phyloP scores from a whole-genome alignment of 495 filamentous ascomycete species.

The Hyaloscypha bicolor region DNA sequence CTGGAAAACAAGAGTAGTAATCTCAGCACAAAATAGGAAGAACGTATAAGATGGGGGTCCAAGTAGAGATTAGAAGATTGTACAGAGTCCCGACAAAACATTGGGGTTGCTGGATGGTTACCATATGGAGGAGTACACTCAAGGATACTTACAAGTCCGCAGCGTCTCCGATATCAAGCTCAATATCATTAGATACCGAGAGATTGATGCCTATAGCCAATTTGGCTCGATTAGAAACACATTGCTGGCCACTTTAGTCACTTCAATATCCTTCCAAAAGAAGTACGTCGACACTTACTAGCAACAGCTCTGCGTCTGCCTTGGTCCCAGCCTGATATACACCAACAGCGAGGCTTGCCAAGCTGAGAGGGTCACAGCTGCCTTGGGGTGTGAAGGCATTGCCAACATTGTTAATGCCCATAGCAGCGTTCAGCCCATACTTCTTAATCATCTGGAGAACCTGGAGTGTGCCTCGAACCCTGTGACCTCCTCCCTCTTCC shows the following conservation, averaged over 20 bases:
- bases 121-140: not conserved
- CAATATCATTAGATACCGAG: slow-evolving; percentile 10
- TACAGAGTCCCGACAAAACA: too few species aligned
- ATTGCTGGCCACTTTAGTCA: slow-evolving; percentile 25
- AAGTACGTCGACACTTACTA: slow-evolving; percentile 21
- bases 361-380: slow-evolving; percentile 65
- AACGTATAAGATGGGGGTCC: too few species aligned
- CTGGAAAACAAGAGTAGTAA: not conserved
- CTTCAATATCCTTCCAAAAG: not conserved
- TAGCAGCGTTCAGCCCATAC: slow-evolving; percentile 58
- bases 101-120: too few species aligned
- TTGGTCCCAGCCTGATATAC: slow-evolving; percentile 69
- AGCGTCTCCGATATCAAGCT: slow-evolving; percentile 23
- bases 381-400: slow-evolving; percentile 80
- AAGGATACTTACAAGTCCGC: slow-evolving; percentile 26
- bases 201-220: slow-evolving; percentile 26
- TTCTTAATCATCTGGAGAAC: slow-evolving; percentile 64
- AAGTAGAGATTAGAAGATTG: too few species aligned
- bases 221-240: slow-evolving; percentile 31
- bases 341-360: slow-evolving; percentile 66
- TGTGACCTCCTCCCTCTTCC: slow-evolving; percentile 30
- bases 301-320: slow-evolving; percentile 59
- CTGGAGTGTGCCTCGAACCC: slow-evolving; percentile 61
- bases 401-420: slow-evolving; percentile 77
- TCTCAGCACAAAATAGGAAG: not conserved